Percentiles rank a stretch among this genome's conserved stretches.
phyloP scores from a whole-genome alignment of 345 rosid species.

The Lumnitzera littorea region DNA sequence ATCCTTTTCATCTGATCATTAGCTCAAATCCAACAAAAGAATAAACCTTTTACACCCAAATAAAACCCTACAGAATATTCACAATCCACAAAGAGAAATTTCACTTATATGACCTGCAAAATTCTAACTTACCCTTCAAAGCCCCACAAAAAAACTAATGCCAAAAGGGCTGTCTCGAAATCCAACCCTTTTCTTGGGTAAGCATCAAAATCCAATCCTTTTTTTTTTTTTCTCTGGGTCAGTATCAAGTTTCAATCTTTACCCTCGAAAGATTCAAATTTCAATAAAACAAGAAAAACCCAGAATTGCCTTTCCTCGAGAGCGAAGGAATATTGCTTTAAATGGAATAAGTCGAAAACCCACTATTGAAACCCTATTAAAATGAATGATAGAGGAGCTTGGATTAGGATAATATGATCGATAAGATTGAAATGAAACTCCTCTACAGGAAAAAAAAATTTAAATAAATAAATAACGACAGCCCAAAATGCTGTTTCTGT shows the following conservation, averaged over 20 bases:
- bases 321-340: constrained; percentile 4
- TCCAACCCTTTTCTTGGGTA: too few species aligned
- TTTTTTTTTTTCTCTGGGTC: background rate
- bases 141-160: constrained; percentile 1
- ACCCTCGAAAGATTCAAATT: background rate
- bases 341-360: background rate
- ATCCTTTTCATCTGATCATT: constrained; percentile 33
- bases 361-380: background rate
- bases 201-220: too few species aligned
- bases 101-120: background rate
- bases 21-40: constrained; percentile 17
- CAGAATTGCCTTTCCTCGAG: constrained; percentile 9
- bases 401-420: too few species aligned
- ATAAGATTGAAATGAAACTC: too few species aligned
- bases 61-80: constrained; percentile 11
- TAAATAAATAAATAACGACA: too few species aligned
- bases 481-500: background rate
- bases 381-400: too few species aligned
- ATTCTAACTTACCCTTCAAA: background rate
- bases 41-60: constrained; percentile 1
- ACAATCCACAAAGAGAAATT: background rate
- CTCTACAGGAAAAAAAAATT: too few species aligned
- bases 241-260: constrained; percentile 7
- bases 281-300: constrained; percentile 15
- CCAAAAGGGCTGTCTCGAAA: too few species aligned